These are phyloP conservation scores for Obelidium mucronatum DNA, from an alignment of 192 early-diverging fungal species.

Conservation along the genomic window DNA sequence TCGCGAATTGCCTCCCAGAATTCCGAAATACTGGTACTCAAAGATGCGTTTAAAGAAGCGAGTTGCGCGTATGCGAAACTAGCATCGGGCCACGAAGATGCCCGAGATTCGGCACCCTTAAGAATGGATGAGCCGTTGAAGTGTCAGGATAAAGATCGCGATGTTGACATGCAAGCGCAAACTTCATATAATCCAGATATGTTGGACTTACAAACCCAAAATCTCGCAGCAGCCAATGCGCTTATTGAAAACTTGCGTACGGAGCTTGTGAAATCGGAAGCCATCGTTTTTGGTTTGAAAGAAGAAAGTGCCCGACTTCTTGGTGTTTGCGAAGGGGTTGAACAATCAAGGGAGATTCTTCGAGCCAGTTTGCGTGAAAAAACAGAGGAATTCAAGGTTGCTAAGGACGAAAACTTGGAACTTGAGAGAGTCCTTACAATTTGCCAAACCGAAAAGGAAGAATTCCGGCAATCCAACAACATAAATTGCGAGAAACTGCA, in stretches of 20 bases:
- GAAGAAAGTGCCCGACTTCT: background rate
- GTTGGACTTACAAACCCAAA: background rate
- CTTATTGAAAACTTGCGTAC: background rate
- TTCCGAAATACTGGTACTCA: background rate
- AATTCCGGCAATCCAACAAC: too few relatives aligned
- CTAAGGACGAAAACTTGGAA: background rate
- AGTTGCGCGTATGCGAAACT: too few relatives aligned
- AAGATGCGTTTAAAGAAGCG: slow-evolving; percentile 3
- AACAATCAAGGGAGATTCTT: slow-evolving; percentile 2
- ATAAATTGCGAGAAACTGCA: too few relatives aligned
- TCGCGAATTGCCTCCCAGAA: background rate
- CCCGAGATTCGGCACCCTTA: too few relatives aligned
- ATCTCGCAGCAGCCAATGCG: background rate
- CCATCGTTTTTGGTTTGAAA: background rate
- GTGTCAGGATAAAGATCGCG: too few relatives aligned
- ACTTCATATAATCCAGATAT: too few relatives aligned
- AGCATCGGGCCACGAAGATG: too few relatives aligned
- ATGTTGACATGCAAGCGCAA: too few relatives aligned
- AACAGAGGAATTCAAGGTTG: background rate
- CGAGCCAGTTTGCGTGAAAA: background rate
- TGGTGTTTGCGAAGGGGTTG: background rate
- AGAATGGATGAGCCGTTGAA: too few relatives aligned
- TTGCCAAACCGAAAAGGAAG: too few relatives aligned
- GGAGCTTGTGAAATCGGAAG: background rate
- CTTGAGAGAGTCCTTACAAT: background rate